Conservation (phyloP, 257 asterid genomes). For the Nicotiana tabacum region DNA sequence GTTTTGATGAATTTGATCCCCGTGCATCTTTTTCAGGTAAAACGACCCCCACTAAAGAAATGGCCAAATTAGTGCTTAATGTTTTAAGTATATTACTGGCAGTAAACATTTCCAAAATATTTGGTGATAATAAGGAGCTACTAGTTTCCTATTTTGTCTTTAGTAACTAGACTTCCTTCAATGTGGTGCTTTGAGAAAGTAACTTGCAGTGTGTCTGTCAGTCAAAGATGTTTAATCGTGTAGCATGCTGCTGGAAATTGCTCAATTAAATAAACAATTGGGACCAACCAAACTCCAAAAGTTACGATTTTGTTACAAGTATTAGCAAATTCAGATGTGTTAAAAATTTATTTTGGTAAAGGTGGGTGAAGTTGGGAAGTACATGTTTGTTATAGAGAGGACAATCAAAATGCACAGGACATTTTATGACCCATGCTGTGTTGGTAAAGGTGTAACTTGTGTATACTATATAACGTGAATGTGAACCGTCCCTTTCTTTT, state of each 20-base stretch:
- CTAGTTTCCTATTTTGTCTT: not conserved
- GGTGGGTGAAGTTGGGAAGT: not conserved
- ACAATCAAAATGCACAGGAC: not conserved
- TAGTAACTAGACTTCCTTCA: not conserved
- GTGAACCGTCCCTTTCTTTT: not conserved
- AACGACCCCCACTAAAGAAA: not conserved
- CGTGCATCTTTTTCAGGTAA: slow-evolving; percentile 86
- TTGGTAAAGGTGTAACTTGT: not conserved
- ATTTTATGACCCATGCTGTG: not conserved
- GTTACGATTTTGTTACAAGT: not conserved
- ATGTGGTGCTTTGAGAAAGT: not conserved
- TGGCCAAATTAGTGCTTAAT: slow-evolving; percentile 4
- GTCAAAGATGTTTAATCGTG: not conserved
- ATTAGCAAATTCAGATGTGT: not conserved
- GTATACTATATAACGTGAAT: not conserved
- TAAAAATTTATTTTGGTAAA: not conserved
- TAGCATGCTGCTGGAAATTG: not conserved
- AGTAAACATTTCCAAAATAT: not conserved
- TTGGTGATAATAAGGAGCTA: not conserved
- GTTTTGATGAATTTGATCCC: slow-evolving; percentile 93
- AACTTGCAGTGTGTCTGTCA: not conserved
- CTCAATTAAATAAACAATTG: not conserved
- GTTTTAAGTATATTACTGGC: not conserved
- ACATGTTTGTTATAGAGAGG: not conserved
- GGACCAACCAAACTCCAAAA: not conserved